phyloP scores from a whole-genome alignment of 768 basidiomycete genomes.

The Suillus alpinus region DNA sequence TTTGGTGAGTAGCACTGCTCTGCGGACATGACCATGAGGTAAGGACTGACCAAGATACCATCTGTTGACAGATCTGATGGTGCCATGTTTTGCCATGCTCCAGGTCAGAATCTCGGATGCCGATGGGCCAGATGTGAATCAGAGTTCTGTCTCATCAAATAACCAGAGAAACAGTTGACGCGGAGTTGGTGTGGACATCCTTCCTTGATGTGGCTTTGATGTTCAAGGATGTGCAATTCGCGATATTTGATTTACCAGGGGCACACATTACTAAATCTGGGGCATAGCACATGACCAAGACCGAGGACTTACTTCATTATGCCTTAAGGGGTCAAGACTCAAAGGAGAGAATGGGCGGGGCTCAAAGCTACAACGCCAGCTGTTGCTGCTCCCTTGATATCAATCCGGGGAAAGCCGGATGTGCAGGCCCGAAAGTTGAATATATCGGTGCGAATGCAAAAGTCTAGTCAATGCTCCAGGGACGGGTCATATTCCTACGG shows the following conservation, averaged over 20 bases:
- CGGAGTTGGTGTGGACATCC: slow-evolving; percentile 1
- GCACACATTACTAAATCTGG: not conserved
- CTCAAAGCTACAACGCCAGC: not conserved
- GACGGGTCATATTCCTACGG: not conserved
- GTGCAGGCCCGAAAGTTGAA: not conserved
- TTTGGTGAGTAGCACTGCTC: not conserved
- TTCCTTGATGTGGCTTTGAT: not conserved
- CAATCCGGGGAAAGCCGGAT: not conserved
- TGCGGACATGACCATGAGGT: not conserved
- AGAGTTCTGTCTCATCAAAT: slow-evolving; percentile 3
- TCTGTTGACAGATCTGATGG: not conserved
- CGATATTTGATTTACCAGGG: not conserved
- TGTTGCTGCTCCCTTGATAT: not conserved
- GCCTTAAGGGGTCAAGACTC: too few relatives aligned
- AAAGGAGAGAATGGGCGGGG: not conserved
- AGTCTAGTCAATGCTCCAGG: not conserved
- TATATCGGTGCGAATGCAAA: not conserved
- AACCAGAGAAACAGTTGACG: not conserved
- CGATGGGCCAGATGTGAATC: not conserved
- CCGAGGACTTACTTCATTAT: slow-evolving; percentile 1
- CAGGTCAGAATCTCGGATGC: not conserved
- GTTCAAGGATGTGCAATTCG: not conserved
- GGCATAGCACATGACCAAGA: not conserved
- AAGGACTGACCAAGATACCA: not conserved
- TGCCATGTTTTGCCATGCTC: not conserved